phyloP scores from a whole-genome alignment of 495 filamentous ascomycete species.

The Penicillium fimorum region DNA sequence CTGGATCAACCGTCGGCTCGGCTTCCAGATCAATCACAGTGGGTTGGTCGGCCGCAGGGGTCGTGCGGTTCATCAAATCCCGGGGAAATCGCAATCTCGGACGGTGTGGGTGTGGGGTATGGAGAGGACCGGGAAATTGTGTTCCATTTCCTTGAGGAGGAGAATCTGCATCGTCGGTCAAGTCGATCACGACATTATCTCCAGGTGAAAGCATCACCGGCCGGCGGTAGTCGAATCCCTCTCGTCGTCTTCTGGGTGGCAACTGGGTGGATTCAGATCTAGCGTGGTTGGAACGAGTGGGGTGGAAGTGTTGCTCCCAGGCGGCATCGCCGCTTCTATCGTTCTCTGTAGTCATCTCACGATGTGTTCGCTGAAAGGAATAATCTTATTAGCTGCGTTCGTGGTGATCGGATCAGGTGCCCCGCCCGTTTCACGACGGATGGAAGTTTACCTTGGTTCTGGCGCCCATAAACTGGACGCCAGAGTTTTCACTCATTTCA shows the following conservation, averaged over 20 bases:
- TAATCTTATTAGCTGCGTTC: constrained; percentile 10
- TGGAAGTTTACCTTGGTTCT: constrained; percentile 41
- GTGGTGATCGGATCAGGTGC: constrained; percentile 18
- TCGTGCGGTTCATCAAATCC: constrained; percentile 24
- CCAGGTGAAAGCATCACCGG: constrained; percentile 36
- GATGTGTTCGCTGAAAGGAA: constrained; percentile 36
- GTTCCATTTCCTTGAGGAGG: constrained; percentile 20
- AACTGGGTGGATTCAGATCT: constrained; percentile 15
- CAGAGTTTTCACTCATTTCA: constrained; percentile 41
- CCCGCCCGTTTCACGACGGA: constrained; percentile 22
- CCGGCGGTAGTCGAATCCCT: constrained; percentile 51
- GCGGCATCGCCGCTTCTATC: constrained; percentile 14
- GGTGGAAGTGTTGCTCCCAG: constrained; percentile 27
- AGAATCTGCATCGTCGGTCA: constrained; percentile 52
- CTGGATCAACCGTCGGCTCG: constrained; percentile 12
- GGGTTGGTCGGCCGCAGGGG: not conserved
- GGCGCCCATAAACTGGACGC: constrained; percentile 40
- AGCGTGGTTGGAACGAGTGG: constrained; percentile 18
- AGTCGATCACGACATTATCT: constrained; percentile 50
- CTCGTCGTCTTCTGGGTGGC: constrained; percentile 31
- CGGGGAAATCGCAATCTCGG: not conserved
- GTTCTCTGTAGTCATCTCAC: constrained; percentile 38
- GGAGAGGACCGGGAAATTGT: not conserved
- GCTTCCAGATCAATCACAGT: constrained; percentile 41
- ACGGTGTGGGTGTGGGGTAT: not conserved